Evolutionary conservation across 2,329 filamentous ascomycete genomes (phyloP), one percentile per base, ranked within the genome.

Genomic region (Fusarium sp.): DNA sequence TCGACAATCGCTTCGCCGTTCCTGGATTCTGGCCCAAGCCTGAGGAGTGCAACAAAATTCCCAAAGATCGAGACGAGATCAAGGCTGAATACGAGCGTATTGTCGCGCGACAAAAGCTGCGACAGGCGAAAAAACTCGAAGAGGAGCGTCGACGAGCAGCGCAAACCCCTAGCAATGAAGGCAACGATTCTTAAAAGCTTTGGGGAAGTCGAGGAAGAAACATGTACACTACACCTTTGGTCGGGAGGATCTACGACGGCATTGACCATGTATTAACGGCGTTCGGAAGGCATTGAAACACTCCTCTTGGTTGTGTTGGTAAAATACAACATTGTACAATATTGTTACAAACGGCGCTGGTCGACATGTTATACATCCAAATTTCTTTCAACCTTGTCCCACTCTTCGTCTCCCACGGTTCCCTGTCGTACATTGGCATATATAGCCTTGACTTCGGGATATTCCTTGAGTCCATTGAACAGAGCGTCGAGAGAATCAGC

Each of bases 21-120:
- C 90, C 92, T 23, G 92, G 91, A 61, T 99, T 99, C 85, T 99
- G 96, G 96, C 96, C 96, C 28, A 93, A 90, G 76, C 85, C 89
- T 7, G 90, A 92, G 69, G 86, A 94, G 78, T 91, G 91, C 64
- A 91, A 96, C 81, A 88, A 86, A 76, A 87, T 96, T 46, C 93
- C 93, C 3, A 88, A 88, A 63, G 92, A 96, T 73, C 85, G 86
- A 69, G 92, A 96, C 58, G 93, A 97, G 81, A 96, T 99, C 76
- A 87, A 90, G 61, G 87, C 86, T 67, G 96, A 99, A 83, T 84
- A 97, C 71, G 86, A 92, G 77, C 85, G 93, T 69, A 84, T 96
- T 78, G 89, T 87, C 78, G 81, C 83, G 57, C 80, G 84, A 58
- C 81, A 88, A 70, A 90, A 96, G 88, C 86, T 93, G 86, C 83